Conservation (phyloP, 2,329 filamentous ascomycete species). For the Dendryphion nanum region DNA sequence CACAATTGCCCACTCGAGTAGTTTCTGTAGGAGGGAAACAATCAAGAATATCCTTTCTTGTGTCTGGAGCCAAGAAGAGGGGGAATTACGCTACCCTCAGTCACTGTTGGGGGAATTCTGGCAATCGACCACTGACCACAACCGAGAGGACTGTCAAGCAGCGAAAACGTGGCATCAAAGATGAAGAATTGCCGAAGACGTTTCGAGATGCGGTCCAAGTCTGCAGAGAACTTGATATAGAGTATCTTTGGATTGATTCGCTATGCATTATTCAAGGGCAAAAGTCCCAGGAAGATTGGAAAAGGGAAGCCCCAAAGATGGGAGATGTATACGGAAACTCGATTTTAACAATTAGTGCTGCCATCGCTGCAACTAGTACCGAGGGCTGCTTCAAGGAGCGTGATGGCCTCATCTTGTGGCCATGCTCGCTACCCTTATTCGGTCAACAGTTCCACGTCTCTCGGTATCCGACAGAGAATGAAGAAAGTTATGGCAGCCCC, state of each 20-base stretch:
- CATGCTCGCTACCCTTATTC: too few species aligned
- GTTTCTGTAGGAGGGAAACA: too few species aligned
- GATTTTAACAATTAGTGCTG: not conserved
- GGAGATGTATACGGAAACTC: constrained; percentile 13
- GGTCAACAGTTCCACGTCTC: too few species aligned
- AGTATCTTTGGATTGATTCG: constrained; percentile 25
- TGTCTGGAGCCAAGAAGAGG: constrained; percentile 1
- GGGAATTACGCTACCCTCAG: constrained; percentile 4
- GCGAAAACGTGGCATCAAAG: constrained; percentile 3
- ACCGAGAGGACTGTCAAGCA: constrained; percentile 1
- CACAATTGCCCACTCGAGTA: too few species aligned
- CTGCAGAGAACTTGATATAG: constrained; percentile 10
- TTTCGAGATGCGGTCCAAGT: constrained; percentile 15
- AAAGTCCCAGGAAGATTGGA: constrained; percentile 11
- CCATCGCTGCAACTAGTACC: not conserved
- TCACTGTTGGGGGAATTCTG: constrained; percentile 3
- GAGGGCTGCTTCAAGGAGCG: too few species aligned
- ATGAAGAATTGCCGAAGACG: constrained; percentile 4
- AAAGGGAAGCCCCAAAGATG: constrained; percentile 9
- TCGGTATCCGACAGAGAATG: too few species aligned
- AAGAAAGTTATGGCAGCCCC: too few species aligned
- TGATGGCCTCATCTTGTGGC: too few species aligned
- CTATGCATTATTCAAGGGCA: too few species aligned
- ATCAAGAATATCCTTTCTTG: constrained; percentile 1
- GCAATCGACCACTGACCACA: constrained; percentile 3